Base-by-base conservation (phyloP, 148 eudicot species). In the Camellia japonica region DNA sequence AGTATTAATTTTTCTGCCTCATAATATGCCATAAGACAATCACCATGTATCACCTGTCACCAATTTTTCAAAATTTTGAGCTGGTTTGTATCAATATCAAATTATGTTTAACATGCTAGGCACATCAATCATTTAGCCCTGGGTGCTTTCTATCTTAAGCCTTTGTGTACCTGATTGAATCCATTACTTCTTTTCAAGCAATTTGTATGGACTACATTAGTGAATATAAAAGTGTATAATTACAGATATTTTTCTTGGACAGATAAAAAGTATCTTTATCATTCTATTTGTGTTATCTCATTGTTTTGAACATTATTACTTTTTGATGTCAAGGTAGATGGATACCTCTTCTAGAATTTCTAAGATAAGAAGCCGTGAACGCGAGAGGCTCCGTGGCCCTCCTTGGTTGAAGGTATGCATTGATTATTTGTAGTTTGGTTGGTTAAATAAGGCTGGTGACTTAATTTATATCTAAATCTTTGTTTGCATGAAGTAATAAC, bases 311-410 rank as follows among this genome's bases (percentile, higher is more conserved):
- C 56, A 49, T 80, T 58, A 42, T 23, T 30, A 73, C 56, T 60
- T 71, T 83, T 76, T 83, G 77, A 66, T 87, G 92, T 89, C 93
- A 88, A 89, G 90, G 82, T 87, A 96, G 99, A 92, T 96, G 99
- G 99, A 96, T 87, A 89, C 99, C 72, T 96, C 99, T 82, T 92
- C 99, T 9, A 91, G 94, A 76, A 96, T 96, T 87, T 96, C 98
- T 15, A 94, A 91, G 88, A 92, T 96, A 88, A 91, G 99, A 82
- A 96, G 95, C 82, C 89, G 85, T 65, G 99, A 96, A 80, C 99
- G 97, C 77, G 98, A 92, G 82, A 91, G 99, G 79, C 97, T 96
- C 68, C 93, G 91, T 61, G 99, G 99, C 68, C 95, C 98, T 61
- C 97, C 98, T 78, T 96, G 99, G 99, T 86, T 96, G 52, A 95